Percentiles rank a stretch among this genome's conserved stretches.
Evolutionary conservation across 371 early-diverging fungal species (phyloP).

Genomic region (Cokeromyces recurvatus): DNA sequence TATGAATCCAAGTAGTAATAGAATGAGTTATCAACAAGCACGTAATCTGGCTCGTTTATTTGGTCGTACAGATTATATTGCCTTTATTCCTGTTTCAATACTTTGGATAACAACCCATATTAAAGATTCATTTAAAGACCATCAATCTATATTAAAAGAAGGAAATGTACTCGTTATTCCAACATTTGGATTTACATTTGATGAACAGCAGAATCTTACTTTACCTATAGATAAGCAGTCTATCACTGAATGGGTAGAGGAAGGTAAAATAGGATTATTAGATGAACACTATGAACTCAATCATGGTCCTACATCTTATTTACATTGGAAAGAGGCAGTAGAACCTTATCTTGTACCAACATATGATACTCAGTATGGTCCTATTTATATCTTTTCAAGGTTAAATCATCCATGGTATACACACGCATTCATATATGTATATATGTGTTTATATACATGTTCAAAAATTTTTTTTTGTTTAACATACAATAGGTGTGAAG

Average conservation of each 20-base stretch:
- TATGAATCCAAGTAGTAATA: no score
- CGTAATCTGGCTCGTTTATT: slow-evolving; percentile 58
- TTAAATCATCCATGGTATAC: slow-evolving; percentile 38
- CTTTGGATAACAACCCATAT: slow-evolving; percentile 22
- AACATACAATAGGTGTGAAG: slow-evolving; percentile 28
- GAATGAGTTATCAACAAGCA: slow-evolving; percentile 23
- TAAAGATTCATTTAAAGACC: slow-evolving; percentile 7
- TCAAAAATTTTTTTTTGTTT: background rate
- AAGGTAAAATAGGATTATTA: slow-evolving; percentile 22
- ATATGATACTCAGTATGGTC: slow-evolving; percentile 36
- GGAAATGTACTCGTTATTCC: slow-evolving; percentile 37
- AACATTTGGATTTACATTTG: slow-evolving; percentile 25
- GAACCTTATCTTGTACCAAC: slow-evolving; percentile 31
- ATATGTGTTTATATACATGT: background rate
- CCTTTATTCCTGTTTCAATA: slow-evolving; percentile 32
- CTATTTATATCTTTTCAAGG: slow-evolving; percentile 26
- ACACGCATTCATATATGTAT: background rate
- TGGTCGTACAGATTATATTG: slow-evolving; percentile 45
- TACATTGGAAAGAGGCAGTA: slow-evolving; percentile 26
- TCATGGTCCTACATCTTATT: slow-evolving; percentile 31
- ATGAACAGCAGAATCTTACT: slow-evolving; percentile 3
- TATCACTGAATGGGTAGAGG: slow-evolving; percentile 25
- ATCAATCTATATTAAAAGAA: slow-evolving; percentile 9
- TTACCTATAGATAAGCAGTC: slow-evolving; percentile 27
- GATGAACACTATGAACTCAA: slow-evolving; percentile 33